Conservation (phyloP, 495 filamentous ascomycete genomes). For the Glarea lozoyensis region DNA sequence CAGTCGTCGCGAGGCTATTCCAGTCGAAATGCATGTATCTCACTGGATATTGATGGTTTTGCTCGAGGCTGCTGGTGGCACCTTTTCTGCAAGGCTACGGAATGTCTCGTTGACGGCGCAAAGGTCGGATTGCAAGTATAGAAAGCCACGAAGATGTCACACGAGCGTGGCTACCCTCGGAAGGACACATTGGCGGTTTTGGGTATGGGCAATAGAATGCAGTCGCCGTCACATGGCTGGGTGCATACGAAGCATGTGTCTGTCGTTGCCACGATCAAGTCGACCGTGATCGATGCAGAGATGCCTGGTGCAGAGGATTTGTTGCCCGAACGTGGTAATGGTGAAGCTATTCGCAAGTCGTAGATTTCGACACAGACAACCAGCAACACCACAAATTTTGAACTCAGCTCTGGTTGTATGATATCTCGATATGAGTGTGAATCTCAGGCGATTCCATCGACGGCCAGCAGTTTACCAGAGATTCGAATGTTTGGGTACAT, state of each 20-base stretch:
- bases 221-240: neutral
- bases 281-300: neutral
- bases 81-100: neutral
- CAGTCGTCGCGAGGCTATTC: neutral
- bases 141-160: too few species aligned
- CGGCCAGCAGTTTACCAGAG: neutral
- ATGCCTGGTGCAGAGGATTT: constrained; percentile 15
- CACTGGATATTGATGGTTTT: neutral
- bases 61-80: neutral
- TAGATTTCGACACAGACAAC: constrained; percentile 6
- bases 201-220: neutral
- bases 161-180: neutral
- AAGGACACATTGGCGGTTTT: neutral
- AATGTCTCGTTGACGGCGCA: neutral
- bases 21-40: neutral
- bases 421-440: neutral
- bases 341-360: constrained; percentile 11
- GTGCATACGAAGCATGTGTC: neutral
- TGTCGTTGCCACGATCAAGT: neutral
- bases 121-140: too few species aligned
- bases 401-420: constrained; percentile 11
- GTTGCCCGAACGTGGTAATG: constrained; percentile 12
- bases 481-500: neutral
- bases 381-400: constrained; percentile 17
- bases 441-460: neutral